These are phyloP conservation scores for Geum urbanum DNA, from an alignment of 306 rosid species.

Conservation along the genomic window DNA sequence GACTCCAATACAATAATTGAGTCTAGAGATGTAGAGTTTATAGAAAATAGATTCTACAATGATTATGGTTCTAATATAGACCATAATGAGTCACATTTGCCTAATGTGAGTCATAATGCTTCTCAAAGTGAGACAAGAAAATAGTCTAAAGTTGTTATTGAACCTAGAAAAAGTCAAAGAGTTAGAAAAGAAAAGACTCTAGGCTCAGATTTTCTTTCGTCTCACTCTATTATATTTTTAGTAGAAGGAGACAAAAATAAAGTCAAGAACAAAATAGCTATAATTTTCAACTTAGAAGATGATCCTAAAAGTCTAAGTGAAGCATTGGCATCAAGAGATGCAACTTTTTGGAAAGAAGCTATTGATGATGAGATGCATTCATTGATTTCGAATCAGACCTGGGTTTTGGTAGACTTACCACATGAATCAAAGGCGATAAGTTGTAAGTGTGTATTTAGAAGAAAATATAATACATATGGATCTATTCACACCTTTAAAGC, in stretches of 20 bases:
- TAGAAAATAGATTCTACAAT: background rate
- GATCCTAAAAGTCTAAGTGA: background rate
- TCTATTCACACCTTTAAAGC: background rate
- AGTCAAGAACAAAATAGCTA: background rate
- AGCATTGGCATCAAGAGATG: background rate
- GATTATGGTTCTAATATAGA: background rate
- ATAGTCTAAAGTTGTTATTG: background rate
- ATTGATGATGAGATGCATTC: background rate
- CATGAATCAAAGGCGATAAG: conserved; percentile 1
- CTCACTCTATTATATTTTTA: background rate
- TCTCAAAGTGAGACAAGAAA: background rate
- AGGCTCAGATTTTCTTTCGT: background rate
- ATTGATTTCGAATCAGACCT: background rate
- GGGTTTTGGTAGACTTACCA: background rate
- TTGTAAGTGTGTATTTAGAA: conserved; percentile 5
- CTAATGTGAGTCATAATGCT: background rate
- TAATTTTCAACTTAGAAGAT: background rate
- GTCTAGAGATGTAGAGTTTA: background rate
- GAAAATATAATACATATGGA: conserved; percentile 6
- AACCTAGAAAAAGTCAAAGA: background rate
- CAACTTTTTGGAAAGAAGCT: background rate
- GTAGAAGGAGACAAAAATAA: background rate
- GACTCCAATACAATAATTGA: background rate
- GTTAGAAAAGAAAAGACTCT: background rate
- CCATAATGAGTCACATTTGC: background rate